These are phyloP conservation scores for Beauveria scarabaeidicola DNA, from an alignment of 2,329 filamentous ascomycete genomes.

Conservation along the genomic window DNA sequence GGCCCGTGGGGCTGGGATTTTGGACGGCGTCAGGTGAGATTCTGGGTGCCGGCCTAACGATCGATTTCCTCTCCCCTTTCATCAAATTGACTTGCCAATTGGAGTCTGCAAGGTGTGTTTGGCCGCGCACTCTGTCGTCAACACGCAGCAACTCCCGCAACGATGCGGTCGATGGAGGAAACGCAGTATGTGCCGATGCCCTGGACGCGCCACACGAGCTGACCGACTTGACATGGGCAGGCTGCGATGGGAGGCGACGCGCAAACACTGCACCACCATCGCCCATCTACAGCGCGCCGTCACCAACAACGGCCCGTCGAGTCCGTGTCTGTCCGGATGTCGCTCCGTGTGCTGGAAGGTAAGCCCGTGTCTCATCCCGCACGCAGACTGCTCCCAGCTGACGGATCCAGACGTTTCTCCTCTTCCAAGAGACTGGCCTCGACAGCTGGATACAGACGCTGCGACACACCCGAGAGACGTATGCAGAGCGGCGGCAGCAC, in stretches of 20 bases:
- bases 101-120: not conserved
- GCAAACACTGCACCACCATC: constrained; percentile 48
- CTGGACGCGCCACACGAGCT: not conserved
- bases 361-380: constrained; percentile 4
- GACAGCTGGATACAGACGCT: constrained; percentile 62
- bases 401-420: constrained; percentile 59
- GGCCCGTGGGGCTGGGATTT: not conserved
- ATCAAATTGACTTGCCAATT: not conserved
- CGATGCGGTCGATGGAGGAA: constrained; percentile 31
- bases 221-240: constrained; percentile 32
- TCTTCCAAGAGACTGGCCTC: constrained; percentile 60
- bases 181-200: constrained; percentile 24
- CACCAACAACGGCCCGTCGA: constrained; percentile 47
- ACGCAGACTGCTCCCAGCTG: constrained; percentile 7
- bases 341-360: constrained; percentile 93
- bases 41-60: not conserved
- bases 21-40: constrained; percentile 9
- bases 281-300: constrained; percentile 57
- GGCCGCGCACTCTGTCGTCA: not conserved
- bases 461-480: constrained; percentile 62
- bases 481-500: constrained; percentile 61
- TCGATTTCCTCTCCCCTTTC: not conserved
- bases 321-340: constrained; percentile 62
- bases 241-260: constrained; percentile 59
- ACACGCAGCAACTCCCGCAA: not conserved